Conservation (phyloP, 2,329 filamentous ascomycete genomes). For the Fusarium subtropicale region DNA sequence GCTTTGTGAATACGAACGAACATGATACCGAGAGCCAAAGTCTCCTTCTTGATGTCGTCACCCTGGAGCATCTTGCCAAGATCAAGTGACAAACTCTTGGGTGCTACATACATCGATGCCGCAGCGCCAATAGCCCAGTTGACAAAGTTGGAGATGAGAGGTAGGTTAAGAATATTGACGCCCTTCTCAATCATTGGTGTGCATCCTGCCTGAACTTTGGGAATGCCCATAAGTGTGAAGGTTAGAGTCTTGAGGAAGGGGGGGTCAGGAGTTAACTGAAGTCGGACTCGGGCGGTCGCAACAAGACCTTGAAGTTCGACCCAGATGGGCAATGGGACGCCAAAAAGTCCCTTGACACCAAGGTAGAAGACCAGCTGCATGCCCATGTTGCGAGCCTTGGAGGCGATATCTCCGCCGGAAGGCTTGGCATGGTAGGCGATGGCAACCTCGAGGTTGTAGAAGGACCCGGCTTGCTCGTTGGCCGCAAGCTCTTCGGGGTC, state of each 20-base stretch:
- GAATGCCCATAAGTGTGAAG: constrained; percentile 93
- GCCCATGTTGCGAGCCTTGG: constrained; percentile 94
- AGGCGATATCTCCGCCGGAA: constrained; percentile 74
- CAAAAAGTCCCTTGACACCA: constrained; percentile 88
- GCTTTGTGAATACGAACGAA: constrained; percentile 94
- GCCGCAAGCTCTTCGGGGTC: constrained; percentile 89
- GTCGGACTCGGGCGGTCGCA: constrained; percentile 82
- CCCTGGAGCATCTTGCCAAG: constrained; percentile 90
- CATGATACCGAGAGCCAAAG: constrained; percentile 85
- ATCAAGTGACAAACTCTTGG: constrained; percentile 93
- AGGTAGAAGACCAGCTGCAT: constrained; percentile 97
- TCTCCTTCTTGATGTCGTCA: constrained; percentile 92
- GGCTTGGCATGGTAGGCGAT: constrained; percentile 93
- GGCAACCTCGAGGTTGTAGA: constrained; percentile 91
- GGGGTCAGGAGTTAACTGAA: constrained; percentile 89
- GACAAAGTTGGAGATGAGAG: constrained; percentile 94
- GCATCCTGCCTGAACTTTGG: constrained; percentile 89
- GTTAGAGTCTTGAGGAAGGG: constrained; percentile 93
- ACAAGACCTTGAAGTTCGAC: constrained; percentile 93
- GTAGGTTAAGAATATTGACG: constrained; percentile 90
- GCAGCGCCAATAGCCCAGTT: constrained; percentile 93
- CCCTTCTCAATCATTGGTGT: constrained; percentile 92
- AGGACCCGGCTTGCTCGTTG: constrained; percentile 89
- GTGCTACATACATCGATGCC: constrained; percentile 90
- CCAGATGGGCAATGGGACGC: constrained; percentile 86